Conservation (phyloP, 2,329 filamentous ascomycete genomes). For the Alternaria gansuensis region DNA sequence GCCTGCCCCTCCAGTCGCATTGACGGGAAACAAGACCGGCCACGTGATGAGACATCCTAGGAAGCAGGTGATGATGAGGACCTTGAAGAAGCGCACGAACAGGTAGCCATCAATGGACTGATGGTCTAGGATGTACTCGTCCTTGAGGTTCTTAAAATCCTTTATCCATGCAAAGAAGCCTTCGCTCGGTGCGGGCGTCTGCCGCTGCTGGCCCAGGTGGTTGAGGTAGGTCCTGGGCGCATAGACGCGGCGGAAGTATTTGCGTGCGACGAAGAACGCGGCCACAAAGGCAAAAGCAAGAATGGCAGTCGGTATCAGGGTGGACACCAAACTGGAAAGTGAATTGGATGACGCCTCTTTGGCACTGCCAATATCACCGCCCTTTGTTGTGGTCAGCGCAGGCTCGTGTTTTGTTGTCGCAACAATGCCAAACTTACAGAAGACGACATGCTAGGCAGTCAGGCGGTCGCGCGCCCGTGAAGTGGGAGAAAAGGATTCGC, state of each 20-base stretch:
- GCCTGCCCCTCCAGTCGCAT: conserved; percentile 53
- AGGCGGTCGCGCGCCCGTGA: conserved; percentile 20
- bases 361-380: conserved; percentile 37
- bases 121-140: conserved; percentile 59
- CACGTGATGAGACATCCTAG: conserved; percentile 57
- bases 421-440: conserved; percentile 22
- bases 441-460: conserved; percentile 35
- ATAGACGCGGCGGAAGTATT: conserved; percentile 56
- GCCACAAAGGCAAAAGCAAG: conserved; percentile 42
- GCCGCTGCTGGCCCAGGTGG: conserved; percentile 55
- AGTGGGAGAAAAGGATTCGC: conserved; percentile 7
- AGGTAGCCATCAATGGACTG: conserved; percentile 61
- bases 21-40: conserved; percentile 59
- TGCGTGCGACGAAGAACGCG: conserved; percentile 56
- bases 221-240: conserved; percentile 59
- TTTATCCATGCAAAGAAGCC: conserved; percentile 65
- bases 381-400: conserved; percentile 25
- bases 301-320: conserved; percentile 44
- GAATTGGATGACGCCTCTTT: conserved; percentile 56
- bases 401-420: background rate
- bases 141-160: conserved; percentile 55
- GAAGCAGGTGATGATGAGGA: conserved; percentile 55
- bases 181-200: conserved; percentile 56
- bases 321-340: conserved; percentile 52
- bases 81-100: conserved; percentile 59